Percentiles rank a stretch among this genome's conserved stretches.
Evolutionary conservation across 768 basidiomycete species (phyloP).

Genomic region (Cystobasidium onofrii): DNA sequence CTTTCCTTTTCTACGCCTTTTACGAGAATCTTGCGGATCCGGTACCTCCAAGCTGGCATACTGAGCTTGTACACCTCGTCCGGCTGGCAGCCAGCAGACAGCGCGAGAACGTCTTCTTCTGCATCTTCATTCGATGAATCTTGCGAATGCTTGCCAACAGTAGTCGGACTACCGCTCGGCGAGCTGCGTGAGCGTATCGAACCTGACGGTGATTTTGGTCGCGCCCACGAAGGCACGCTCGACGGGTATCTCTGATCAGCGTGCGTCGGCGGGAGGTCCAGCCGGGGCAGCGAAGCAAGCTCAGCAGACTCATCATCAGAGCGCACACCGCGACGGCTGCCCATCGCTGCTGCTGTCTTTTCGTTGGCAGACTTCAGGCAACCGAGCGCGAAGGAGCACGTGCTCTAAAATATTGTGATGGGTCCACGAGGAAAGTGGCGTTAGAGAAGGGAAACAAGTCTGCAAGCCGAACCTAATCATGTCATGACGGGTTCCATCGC

Average conservation of each 20-base stretch:
- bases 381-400: no score
- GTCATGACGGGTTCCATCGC: no score
- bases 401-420: no score
- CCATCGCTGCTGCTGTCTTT: neutral
- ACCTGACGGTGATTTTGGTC: constrained; percentile 11
- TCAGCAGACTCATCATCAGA: neutral
- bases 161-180: neutral
- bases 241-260: neutral
- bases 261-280: neutral
- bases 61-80: constrained; percentile 11
- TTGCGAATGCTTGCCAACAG: neutral
- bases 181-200: neutral
- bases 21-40: constrained; percentile 28
- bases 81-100: constrained; percentile 29
- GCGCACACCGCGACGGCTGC: neutral
- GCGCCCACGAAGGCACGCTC: constrained; percentile 27
- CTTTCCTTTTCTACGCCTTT: constrained; percentile 35
- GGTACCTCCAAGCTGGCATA: constrained; percentile 35
- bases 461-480: no score
- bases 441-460: no score
- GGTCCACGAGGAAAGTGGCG: no score
- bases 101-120: neutral
- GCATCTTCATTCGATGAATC: neutral
- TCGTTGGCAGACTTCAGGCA: no score
- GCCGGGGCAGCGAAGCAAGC: neutral